Conservation (phyloP, 345 rosid genomes). For the Salix purpurea region DNA sequence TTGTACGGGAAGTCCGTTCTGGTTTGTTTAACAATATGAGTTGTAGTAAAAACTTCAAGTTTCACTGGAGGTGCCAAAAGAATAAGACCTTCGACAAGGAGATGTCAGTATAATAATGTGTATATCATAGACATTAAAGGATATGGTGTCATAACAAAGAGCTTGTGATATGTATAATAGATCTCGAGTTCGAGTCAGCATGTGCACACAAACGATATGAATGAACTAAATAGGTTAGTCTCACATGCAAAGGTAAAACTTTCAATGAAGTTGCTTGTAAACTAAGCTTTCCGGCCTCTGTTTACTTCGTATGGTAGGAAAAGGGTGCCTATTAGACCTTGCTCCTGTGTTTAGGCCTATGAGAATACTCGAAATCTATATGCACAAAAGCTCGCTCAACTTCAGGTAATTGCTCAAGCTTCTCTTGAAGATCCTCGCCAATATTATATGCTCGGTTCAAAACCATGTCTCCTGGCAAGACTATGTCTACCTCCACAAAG, state of each 20-base stretch:
- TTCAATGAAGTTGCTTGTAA: background rate
- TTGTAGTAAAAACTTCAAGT: too few relatives aligned
- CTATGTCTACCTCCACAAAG: slow-evolving; percentile 85
- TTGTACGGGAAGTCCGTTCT: too few relatives aligned
- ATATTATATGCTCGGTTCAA: slow-evolving; percentile 68
- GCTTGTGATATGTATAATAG: too few relatives aligned
- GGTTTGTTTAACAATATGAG: too few relatives aligned
- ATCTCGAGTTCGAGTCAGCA: too few relatives aligned
- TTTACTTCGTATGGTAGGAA: too few relatives aligned
- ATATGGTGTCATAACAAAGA: too few relatives aligned
- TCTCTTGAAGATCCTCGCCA: slow-evolving; percentile 78
- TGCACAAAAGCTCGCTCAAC: slow-evolving; percentile 85
- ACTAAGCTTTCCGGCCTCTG: background rate
- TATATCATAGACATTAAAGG: too few relatives aligned
- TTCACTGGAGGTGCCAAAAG: too few relatives aligned
- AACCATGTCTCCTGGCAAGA: slow-evolving; percentile 64
- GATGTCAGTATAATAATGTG: too few relatives aligned
- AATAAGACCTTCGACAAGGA: too few relatives aligned
- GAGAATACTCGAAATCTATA: slow-evolving; percentile 76
- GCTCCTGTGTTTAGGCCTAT: slow-evolving; percentile 66
- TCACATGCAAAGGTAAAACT: too few relatives aligned
- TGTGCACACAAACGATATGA: background rate
- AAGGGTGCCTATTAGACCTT: background rate
- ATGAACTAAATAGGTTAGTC: background rate
- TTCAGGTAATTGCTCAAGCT: slow-evolving; percentile 75